Conservation (phyloP, 805 yeast genomes). For the Spathaspora arborariae region DNA sequence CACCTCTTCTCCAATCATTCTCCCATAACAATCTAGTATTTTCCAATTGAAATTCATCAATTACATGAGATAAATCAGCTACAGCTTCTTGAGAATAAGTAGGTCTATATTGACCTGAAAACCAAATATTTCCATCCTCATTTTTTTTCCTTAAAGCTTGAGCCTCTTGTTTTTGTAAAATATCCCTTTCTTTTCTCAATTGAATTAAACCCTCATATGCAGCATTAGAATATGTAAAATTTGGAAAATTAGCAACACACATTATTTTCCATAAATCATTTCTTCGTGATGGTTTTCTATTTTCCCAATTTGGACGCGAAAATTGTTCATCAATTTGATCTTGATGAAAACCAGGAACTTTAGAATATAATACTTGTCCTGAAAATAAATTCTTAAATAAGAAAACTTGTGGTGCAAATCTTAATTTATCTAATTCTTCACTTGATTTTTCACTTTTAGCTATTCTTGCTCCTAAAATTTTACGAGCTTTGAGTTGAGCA, state of each 20-base stretch:
- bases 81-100: conserved; percentile 88
- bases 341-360: conserved; percentile 63
- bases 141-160: conserved; percentile 67
- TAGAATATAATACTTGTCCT: conserved; percentile 89
- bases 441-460: conserved; percentile 32
- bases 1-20: conserved; percentile 83
- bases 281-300: conserved; percentile 74
- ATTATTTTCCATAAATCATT: conserved; percentile 87
- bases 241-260: conserved; percentile 72
- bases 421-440: conserved; percentile 38
- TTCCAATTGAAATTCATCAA: conserved; percentile 56
- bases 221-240: conserved; percentile 60
- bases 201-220: conserved; percentile 73
- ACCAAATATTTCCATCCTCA: conserved; percentile 80
- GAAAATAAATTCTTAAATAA: conserved; percentile 80
- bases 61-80: conserved; percentile 69
- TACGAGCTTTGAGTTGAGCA: conserved; percentile 42
- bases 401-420: conserved; percentile 79
- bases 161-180: conserved; percentile 55
- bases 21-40: conserved; percentile 73
- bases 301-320: conserved; percentile 84
- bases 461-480: conserved; percentile 38
- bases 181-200: conserved; percentile 71
- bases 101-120: conserved; percentile 83
- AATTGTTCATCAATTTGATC: conserved; percentile 68